phyloP scores from a whole-genome alignment of 192 early-diverging fungal genomes.

The Coemansia sp. region DNA sequence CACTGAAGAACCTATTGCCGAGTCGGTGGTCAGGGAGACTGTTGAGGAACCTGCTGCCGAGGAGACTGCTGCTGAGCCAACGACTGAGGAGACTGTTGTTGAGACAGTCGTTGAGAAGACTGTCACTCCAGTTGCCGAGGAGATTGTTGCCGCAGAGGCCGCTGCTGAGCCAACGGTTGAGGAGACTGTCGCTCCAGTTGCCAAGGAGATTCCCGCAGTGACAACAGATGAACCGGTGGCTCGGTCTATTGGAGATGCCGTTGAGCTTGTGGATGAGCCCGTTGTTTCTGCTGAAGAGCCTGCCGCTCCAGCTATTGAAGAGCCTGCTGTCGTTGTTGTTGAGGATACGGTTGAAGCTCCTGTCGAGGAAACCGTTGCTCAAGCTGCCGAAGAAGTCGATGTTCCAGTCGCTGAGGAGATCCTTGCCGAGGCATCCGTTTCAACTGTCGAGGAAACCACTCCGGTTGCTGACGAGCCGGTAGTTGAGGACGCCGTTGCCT shows the following conservation, averaged over 20 bases:
- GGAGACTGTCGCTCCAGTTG: neutral
- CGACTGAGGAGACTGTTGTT: too few species aligned
- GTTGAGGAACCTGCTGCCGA: slow-evolving; percentile 1
- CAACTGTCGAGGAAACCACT: neutral
- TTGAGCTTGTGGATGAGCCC: neutral
- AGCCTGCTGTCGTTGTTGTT: neutral
- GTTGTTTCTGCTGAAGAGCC: neutral
- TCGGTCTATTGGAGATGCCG: slow-evolving; percentile 1
- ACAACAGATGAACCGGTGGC: neutral
- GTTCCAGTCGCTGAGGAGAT: neutral
- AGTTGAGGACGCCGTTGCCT: neutral
- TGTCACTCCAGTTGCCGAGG: neutral
- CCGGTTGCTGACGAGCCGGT: neutral
- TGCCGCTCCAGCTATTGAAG: neutral
- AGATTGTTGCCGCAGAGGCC: neutral
- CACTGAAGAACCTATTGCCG: neutral
- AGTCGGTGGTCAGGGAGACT: neutral
- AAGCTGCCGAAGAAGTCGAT: neutral
- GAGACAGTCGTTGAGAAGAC: neutral
- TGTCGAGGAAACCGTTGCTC: neutral
- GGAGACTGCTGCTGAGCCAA: slow-evolving; percentile 2
- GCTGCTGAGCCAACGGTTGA: neutral
- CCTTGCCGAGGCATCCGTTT: neutral
- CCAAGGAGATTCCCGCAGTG: neutral
- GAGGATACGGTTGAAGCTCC: too few species aligned